A percentile compares a stretch with the other conserved stretches of the same genome.
phyloP scores from a whole-genome alignment of 306 rosid species.

The Pyrus pyrifolia region DNA sequence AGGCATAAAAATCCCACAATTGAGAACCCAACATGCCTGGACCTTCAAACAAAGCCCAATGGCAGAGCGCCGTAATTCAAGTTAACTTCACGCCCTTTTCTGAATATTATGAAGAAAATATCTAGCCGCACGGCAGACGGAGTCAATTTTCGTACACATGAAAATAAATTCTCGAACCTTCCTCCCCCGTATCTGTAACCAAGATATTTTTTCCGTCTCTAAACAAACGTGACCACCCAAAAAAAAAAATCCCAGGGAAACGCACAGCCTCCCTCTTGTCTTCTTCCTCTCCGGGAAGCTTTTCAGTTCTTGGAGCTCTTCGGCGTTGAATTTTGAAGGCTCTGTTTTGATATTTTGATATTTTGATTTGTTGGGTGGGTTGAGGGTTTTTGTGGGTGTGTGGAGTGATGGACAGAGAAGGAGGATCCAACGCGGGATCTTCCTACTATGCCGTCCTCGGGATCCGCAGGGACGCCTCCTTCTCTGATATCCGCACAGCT shows the following conservation, averaged over 20 bases:
- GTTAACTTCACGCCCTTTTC: not conserved
- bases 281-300: not conserved
- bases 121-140: slow-evolving; percentile 15
- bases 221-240: not conserved
- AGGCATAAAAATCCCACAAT: too few relatives aligned
- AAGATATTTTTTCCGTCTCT: slow-evolving; percentile 46
- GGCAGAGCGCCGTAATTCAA: slow-evolving; percentile 25
- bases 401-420: slow-evolving; percentile 63
- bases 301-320: not conserved
- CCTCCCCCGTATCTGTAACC: slow-evolving; percentile 6
- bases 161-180: slow-evolving; percentile 47
- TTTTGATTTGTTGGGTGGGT: not conserved
- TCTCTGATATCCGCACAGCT: slow-evolving; percentile 80
- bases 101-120: slow-evolving; percentile 21
- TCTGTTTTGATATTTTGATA: not conserved
- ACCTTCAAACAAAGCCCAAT: not conserved
- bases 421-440: slow-evolving; percentile 75
- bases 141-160: not conserved
- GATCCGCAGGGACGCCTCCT: slow-evolving; percentile 75
- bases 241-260: not conserved
- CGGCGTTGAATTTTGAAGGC: not conserved
- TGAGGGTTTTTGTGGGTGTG: not conserved
- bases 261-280: not conserved
- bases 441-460: slow-evolving; percentile 82
- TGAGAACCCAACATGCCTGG: too few relatives aligned